Evolutionary conservation across 192 early-diverging fungal genomes (phyloP), one percentile per base, ranked within the genome.

Genomic region (Coemansia sp.): DNA sequence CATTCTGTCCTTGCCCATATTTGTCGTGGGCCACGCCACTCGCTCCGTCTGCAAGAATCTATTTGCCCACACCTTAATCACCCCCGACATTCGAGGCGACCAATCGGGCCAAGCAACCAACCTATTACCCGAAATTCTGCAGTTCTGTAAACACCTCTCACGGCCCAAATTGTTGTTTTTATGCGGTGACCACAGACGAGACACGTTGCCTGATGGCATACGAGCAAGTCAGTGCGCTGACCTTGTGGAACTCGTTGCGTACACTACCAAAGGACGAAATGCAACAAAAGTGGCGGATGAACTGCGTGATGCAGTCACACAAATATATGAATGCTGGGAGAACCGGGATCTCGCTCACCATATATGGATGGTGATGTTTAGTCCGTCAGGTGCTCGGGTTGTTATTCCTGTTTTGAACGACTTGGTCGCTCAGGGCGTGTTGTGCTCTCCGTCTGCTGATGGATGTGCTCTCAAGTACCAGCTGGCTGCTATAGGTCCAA

Each of bases 291-390:
- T 60, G 12, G 22, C 37, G 7, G 1, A 17, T 2, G 67, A 70
- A 59, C 54, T 79, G 23, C n/a, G 29, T 7, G 65, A 32, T 5
- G 63, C 61, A 12, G 17, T 73, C 5, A 37, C 24, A 5, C 62
- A 51, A 37, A 69, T 65, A 25, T 22, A 11, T 41, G 7, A 19
- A 23, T 15, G 9, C 6, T 6, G 29, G 6, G 6, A 32, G 6
- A 32, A 32, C 0, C 17, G 35, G 24, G 10, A 23, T 47, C 32
- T 17, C 9, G 12, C 11, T 47, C 27, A 48, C 52, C 22, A 52
- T 19, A 32, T 74, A 19, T 80, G 77, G 71, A 55, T 80, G 60
- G 77, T 71, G 62, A 19, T 73, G 38, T 80, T 80, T 49, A 80
- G 77, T 45, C 77, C 77, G 2, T 80, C 77, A 14, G 77, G 77